Evolutionary conservation across 2,329 filamentous ascomycete genomes (phyloP).

Genomic region (Coleophoma crateriformis): DNA sequence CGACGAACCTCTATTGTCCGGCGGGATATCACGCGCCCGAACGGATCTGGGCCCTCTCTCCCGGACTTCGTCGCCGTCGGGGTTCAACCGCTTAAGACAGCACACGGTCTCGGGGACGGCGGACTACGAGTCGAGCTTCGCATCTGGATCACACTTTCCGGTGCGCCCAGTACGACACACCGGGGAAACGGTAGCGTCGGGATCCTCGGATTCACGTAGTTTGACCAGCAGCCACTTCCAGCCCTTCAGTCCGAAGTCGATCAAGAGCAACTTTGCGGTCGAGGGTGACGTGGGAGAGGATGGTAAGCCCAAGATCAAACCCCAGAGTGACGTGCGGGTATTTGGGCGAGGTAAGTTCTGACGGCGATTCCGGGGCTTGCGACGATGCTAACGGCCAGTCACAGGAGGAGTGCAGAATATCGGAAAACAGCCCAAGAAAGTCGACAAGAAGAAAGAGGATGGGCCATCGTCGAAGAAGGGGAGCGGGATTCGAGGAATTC

Average conservation of each 20-base stretch:
- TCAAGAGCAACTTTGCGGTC: constrained; percentile 1
- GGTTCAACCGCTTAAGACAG: neutral
- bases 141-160: neutral
- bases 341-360: constrained; percentile 46
- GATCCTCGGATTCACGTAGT: constrained; percentile 1
- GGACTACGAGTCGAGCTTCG: neutral
- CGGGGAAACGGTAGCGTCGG: constrained; percentile 1
- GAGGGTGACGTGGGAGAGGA: constrained; percentile 29
- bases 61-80: neutral
- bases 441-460: constrained; percentile 7
- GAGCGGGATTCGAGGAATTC: neutral
- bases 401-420: constrained; percentile 44
- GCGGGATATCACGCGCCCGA: neutral
- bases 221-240: neutral
- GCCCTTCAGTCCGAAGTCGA: neutral
- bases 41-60: neutral
- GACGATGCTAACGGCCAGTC: neutral
- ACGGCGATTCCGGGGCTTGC: no score
- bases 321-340: constrained; percentile 42
- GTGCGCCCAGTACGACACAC: constrained; percentile 4
- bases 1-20: constrained; percentile 11
- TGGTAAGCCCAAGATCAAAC: constrained; percentile 36
- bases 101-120: neutral
- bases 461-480: neutral
- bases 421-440: constrained; percentile 38